phyloP scores from a whole-genome alignment of 2,329 filamentous ascomycete genomes.

The Nectriaceae sp. region DNA sequence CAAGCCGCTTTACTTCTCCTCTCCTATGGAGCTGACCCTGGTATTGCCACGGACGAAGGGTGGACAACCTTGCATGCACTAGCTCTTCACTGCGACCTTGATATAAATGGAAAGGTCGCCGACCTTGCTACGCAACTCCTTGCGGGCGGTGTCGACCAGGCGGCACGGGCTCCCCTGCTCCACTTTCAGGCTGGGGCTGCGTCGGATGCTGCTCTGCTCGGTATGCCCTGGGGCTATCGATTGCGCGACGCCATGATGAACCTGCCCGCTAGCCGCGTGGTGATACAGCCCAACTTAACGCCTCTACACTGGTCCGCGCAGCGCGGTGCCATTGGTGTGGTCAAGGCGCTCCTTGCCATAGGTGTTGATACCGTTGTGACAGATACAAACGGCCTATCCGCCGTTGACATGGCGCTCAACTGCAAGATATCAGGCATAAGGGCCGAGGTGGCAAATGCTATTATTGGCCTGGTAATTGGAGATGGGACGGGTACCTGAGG shows the following conservation, averaged over 20 bases:
- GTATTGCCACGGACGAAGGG: constrained; percentile 18
- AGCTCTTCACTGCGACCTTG: constrained; percentile 7
- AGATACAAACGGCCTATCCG: not conserved
- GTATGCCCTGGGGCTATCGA: not conserved
- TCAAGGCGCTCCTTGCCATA: not conserved
- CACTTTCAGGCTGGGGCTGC: not conserved
- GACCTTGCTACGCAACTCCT: constrained; percentile 7
- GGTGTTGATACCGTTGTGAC: not conserved
- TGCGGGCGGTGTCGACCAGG: not conserved
- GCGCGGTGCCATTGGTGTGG: not conserved
- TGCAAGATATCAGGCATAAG: not conserved
- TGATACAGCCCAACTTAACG: not conserved
- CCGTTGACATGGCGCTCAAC: not conserved
- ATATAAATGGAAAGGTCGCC: not conserved
- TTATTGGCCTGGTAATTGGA: not conserved
- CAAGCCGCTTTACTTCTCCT: constrained; percentile 18
- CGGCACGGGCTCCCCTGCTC: not conserved
- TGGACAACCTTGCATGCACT: constrained; percentile 23
- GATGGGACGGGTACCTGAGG: not conserved
- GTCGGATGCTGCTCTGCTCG: not conserved
- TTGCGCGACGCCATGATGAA: not conserved
- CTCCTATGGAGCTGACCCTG: constrained; percentile 14
- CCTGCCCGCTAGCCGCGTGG: not conserved
- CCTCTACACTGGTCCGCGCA: not conserved
- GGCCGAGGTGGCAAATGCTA: not conserved